Percentiles rank a stretch among this genome's conserved stretches.
phyloP scores from a whole-genome alignment of 75 land plant genomes.

The Larix kaempferi region DNA sequence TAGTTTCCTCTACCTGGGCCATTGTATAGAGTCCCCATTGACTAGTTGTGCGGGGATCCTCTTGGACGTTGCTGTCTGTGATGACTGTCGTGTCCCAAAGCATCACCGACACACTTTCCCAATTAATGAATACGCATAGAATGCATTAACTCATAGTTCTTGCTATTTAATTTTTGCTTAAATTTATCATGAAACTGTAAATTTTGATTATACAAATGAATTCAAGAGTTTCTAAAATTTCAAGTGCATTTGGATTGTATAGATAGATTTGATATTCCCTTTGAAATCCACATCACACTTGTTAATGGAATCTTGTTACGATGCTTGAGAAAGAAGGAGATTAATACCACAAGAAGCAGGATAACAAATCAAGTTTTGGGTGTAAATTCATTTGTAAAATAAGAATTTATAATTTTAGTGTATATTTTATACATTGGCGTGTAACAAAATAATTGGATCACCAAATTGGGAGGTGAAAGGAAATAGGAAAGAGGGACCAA shows the following conservation, averaged over 20 bases:
- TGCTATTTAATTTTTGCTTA: neutral
- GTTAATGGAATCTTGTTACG: slow-evolving; percentile 72
- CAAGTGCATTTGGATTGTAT: slow-evolving; percentile 9
- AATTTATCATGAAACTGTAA: slow-evolving; percentile 11
- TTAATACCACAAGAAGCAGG: slow-evolving; percentile 28
- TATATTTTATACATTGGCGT: neutral
- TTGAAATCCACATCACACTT: slow-evolving; percentile 72
- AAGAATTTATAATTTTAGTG: neutral
- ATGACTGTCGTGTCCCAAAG: slow-evolving; percentile 55
- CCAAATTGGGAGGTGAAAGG: neutral
- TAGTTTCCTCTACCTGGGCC: slow-evolving; percentile 73
- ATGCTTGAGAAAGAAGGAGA: slow-evolving; percentile 51
- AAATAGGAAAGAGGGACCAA: too few species aligned
- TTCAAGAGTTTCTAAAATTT: slow-evolving; percentile 1
- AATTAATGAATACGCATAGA: neutral
- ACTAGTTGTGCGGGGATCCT: slow-evolving; percentile 26
- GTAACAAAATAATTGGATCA: neutral
- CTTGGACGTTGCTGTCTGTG: neutral
- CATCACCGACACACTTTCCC: neutral
- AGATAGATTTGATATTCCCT: slow-evolving; percentile 31
- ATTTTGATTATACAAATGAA: neutral
- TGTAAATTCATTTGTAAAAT: too few species aligned
- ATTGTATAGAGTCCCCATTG: slow-evolving; percentile 28
- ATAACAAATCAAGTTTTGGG: neutral
- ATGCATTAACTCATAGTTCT: neutral